Evolutionary conservation across 1,284 basidiomycete species (phyloP), one percentile per base, ranked within the genome.

Genomic region (Marasmius oreades): DNA sequence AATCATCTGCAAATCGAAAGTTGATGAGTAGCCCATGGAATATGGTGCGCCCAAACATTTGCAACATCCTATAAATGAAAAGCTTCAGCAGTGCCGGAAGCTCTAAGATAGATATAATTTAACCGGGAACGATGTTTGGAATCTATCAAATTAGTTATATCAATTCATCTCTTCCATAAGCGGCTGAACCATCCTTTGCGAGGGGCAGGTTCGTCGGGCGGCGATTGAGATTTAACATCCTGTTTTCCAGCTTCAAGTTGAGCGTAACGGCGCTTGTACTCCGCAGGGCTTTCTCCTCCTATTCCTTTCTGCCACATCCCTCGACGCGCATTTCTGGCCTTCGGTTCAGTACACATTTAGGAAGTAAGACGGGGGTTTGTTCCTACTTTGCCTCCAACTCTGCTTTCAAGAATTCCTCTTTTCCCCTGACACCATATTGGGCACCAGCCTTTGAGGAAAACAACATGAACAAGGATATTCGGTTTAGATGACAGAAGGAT

Each of bases 281-380:
- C 87, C 1, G 85, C 79, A 0, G 93, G 92, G 5, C 77, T 81
- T 64, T 95, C 92, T 8, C 77, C 74, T 6, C 65, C 63, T 11
- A 69, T 72, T 0, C 85, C 85, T 3, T 79, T 60, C 26, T 72
- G 75, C 92, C 92, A 95, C 71, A 93, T 86, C 0, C 93, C 93
- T 58, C 75, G 73, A 56, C 74, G 78, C 55, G 77, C 80, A 55
- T 69, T 71, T 65, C 84, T 90, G 59, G 18, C 3, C 5, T 62
- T 57, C 55, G 42, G 2, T 16, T 31, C 34, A 52, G 46, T 18
- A 44, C 47, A 11, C n/a, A 14, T 22, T 53, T 36, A 33, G 23
- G 14, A 55, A 5, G 36, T 22, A 23, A 12, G 56, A 51, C 37
- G 51, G 39, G 43, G 33, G 42, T n/a, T 36, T 46, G 8, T 16